These are phyloP conservation scores for Cladosporium sp. DNA, from an alignment of 2,329 filamentous ascomycete species.

Conservation along the genomic window DNA sequence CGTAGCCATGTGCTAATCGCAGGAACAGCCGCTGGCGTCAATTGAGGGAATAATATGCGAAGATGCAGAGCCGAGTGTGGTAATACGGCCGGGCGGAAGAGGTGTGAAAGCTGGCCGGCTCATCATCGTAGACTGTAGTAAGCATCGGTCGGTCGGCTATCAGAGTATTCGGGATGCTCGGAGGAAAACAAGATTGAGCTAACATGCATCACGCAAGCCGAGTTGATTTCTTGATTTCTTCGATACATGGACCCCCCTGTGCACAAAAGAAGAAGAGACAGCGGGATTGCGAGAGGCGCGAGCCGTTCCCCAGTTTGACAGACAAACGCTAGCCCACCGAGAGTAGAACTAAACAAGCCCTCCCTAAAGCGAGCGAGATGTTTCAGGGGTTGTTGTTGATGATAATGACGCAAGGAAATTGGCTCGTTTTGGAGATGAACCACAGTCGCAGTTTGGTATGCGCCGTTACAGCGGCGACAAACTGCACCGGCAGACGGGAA, in stretches of 20 bases:
- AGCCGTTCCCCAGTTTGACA: background rate
- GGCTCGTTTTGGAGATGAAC: background rate
- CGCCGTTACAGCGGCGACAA: background rate
- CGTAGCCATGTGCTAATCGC: conserved; percentile 2
- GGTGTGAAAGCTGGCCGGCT: background rate
- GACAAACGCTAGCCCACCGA: background rate
- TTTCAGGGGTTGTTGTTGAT: background rate
- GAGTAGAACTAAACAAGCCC: background rate
- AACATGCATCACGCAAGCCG: background rate
- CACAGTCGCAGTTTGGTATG: background rate
- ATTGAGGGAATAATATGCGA: background rate
- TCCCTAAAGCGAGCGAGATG: background rate
- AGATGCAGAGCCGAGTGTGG: background rate
- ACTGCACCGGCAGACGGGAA: no score
- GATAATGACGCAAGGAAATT: conserved; percentile 4
- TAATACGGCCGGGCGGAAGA: background rate
- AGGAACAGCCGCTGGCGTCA: conserved; percentile 9
- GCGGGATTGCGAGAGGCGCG: background rate
- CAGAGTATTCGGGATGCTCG: background rate
- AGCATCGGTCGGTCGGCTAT: background rate
- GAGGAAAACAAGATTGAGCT: background rate
- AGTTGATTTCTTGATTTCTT: background rate
- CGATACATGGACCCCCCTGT: background rate
- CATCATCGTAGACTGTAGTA: background rate
- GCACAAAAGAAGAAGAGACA: background rate